Percentiles rank a stretch among this genome's conserved stretches.
phyloP scores from a whole-genome alignment of 1,284 basidiomycete genomes.

The Tausonia pullulans region DNA sequence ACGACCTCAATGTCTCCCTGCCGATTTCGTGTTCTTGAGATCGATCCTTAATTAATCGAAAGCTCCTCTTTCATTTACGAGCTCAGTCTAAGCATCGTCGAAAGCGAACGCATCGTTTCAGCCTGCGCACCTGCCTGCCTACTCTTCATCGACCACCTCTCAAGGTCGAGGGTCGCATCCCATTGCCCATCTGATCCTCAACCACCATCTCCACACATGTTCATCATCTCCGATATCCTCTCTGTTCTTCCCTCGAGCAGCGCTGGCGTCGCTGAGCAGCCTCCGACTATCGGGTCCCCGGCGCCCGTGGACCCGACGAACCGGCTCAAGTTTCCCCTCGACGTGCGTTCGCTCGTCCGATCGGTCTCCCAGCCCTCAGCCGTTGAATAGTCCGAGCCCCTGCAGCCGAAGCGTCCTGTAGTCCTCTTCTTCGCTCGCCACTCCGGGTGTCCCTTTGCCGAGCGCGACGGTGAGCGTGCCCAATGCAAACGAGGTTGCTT shows the following conservation, averaged over 20 bases:
- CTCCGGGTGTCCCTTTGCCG: slow-evolving; percentile 14
- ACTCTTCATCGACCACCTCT: too few species aligned
- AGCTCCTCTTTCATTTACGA: too few species aligned
- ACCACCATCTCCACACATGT: not conserved
- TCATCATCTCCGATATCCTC: slow-evolving; percentile 16
- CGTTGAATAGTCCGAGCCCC: not conserved
- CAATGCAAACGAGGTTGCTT: too few species aligned
- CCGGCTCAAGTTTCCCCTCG: slow-evolving; percentile 9
- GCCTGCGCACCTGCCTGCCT: too few species aligned
- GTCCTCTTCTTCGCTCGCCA: slow-evolving; percentile 10
- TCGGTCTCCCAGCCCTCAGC: not conserved
- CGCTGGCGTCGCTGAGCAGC: not conserved
- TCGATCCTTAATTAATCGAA: too few species aligned
- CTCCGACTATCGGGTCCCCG: not conserved
- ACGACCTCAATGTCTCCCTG: too few species aligned
- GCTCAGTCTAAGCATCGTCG: too few species aligned
- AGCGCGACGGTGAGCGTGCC: too few species aligned
- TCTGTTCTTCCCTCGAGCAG: slow-evolving; percentile 9
- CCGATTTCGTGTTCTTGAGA: too few species aligned
- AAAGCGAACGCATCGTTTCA: too few species aligned
- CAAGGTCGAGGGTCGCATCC: too few species aligned
- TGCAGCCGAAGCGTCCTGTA: slow-evolving; percentile 7
- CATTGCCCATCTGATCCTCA: not conserved
- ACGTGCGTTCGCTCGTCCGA: not conserved
- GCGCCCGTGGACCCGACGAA: slow-evolving; percentile 12